Base-by-base conservation (phyloP, 768 basidiomycete genomes). In the Lactifluus pinguis region DNA sequence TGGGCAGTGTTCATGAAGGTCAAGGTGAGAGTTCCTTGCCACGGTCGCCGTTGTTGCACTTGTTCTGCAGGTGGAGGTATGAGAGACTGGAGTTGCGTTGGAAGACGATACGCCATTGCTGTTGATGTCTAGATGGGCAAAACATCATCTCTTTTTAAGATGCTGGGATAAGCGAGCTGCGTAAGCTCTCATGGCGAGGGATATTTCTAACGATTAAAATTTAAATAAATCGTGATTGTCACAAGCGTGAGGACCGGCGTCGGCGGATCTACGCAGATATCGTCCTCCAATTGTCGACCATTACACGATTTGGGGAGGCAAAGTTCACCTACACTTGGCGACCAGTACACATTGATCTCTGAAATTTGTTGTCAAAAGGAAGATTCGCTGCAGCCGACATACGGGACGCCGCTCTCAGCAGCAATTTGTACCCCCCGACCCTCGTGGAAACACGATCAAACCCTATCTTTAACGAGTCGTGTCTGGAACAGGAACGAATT, bases 41-140 rank as follows among this genome's bases (percentile, higher is more conserved):
- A 86, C 25, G 83, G 82, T 49, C 75, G 69, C 9, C 74, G 72
- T 38, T 69, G 70, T 32, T 68, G 67, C 41, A 70, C 65, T 70
- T 82, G 83, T 19, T 76, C 73, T 60, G 72, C 73, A 54, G 81
- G 81, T 65, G 82, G 76, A 59, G 83, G 81, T 68, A 85, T 75
- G 70, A 83, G 75, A 64, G 78, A 74, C 69, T 82, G 81, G 62
- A 83, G 77, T 66, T 82, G 79, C 52, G 83, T 80, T 66, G 83
- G 83, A 66, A 85, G 72, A 69, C 82, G 82, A 74, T 81, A 83
- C 71, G 80, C 80, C 82, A 84, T 84, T 65, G 49, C 47, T 55
- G 29, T 25, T 50, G 55, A 29, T 11, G 47, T 29, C 45, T 41
- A 14, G 21, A 39, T 29, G 52, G 34, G 52, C 34, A 36, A 25